A percentile compares a stretch with the other conserved stretches of the same genome.
Evolutionary conservation across 108 stramenopile genomes (phyloP).

Genomic region (Cafeteria roenbergensis): DNA sequence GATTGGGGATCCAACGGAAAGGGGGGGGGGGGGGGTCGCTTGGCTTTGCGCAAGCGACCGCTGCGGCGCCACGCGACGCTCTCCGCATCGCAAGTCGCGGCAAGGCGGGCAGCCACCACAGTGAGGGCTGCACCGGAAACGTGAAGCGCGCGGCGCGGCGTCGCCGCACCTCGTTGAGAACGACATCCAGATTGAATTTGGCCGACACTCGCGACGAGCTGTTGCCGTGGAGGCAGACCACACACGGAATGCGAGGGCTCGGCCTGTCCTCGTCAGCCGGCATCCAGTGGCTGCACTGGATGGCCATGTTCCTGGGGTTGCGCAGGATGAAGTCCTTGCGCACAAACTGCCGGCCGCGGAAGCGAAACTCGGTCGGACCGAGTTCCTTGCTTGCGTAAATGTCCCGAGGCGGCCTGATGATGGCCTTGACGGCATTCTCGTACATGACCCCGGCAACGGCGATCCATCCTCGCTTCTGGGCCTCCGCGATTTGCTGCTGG

Average conservation of each 20-base stretch:
- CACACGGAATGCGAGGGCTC: slow-evolving; percentile 21
- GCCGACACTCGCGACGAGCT: slow-evolving; percentile 69
- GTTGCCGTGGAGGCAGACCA: slow-evolving; percentile 85
- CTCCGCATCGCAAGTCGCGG: too few species aligned
- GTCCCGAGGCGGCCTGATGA: slow-evolving; percentile 88
- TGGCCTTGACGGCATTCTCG: slow-evolving; percentile 84
- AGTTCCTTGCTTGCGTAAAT: slow-evolving; percentile 48
- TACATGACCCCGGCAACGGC: too few species aligned
- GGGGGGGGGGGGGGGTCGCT: too few species aligned
- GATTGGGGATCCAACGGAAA: too few species aligned
- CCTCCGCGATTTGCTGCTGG: too few species aligned
- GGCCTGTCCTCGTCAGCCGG: slow-evolving; percentile 58
- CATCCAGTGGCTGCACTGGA: slow-evolving; percentile 88
- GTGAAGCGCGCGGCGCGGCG: too few species aligned
- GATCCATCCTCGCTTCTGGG: too few species aligned
- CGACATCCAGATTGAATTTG: slow-evolving; percentile 62
- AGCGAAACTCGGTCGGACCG: slow-evolving; percentile 48
- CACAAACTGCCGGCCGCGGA: slow-evolving; percentile 52
- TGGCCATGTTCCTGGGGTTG: slow-evolving; percentile 64
- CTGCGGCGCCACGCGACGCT: too few species aligned
- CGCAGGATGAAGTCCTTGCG: slow-evolving; percentile 77
- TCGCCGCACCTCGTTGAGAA: slow-evolving; percentile 72
- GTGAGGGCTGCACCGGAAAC: too few species aligned
- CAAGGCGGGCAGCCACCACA: too few species aligned
- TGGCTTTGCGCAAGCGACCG: too few species aligned